Conservation (phyloP, 2,329 filamentous ascomycete species). For the Colletotrichum agaves region DNA sequence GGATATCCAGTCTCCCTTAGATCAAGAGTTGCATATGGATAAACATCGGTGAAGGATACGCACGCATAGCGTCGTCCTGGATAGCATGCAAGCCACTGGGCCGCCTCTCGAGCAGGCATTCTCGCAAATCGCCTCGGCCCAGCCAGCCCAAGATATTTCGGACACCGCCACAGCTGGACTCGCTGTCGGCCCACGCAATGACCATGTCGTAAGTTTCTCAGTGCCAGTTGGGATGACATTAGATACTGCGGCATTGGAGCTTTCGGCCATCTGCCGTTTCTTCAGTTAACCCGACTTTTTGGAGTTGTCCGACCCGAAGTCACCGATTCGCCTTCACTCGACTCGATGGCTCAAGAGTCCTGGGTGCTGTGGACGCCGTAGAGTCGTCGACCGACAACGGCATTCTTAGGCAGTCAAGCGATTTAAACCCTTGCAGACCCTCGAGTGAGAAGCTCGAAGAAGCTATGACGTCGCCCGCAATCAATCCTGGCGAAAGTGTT, state of each 20-base stretch:
- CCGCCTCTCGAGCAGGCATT: not conserved
- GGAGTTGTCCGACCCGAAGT: no score
- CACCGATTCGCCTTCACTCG: no score
- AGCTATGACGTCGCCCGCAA: no score
- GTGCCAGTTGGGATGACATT: not conserved
- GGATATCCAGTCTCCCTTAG: not conserved
- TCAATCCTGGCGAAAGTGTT: no score
- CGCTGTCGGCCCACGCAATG: conserved; percentile 2
- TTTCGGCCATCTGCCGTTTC: not conserved
- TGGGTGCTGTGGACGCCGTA: no score
- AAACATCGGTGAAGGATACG: no score
- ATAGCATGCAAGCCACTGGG: not conserved
- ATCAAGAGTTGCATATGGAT: not conserved
- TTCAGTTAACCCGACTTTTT: not conserved
- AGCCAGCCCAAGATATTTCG: not conserved
- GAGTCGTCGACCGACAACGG: no score
- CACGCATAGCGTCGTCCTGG: no score
- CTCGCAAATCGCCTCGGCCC: not conserved
- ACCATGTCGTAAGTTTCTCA: conserved; percentile 4
- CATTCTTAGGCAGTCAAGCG: no score
- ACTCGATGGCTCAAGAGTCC: no score
- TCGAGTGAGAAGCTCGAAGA: no score
- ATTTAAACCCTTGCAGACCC: no score
- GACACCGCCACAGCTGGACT: not conserved
- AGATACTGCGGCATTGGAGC: not conserved